Evolutionary conservation across 1,139 yeast genomes (phyloP).

Genomic region (Sugiyamaella castrensis): DNA sequence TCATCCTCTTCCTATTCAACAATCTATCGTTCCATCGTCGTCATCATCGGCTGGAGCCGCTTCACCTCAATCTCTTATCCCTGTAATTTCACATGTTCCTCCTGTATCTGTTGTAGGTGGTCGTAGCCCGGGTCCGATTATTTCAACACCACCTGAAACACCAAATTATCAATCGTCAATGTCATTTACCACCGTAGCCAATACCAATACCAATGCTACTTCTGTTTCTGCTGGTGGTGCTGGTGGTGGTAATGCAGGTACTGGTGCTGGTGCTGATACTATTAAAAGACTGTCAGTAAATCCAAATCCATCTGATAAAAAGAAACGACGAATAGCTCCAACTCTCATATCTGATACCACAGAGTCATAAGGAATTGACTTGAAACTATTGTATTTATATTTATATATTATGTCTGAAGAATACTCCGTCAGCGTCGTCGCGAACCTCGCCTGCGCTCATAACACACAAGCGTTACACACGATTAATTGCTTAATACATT

Average conservation of each 20-base stretch:
- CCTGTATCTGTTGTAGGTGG: slow-evolving; percentile 23
- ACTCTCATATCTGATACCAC: slow-evolving; percentile 35
- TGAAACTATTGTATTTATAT: too few species aligned
- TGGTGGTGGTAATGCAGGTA: too few species aligned
- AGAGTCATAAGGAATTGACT: too few species aligned
- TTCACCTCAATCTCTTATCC: slow-evolving; percentile 19
- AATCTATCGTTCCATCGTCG: not conserved
- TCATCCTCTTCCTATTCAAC: not conserved
- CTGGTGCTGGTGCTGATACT: not conserved
- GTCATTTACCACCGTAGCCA: not conserved
- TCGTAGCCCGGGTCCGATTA: slow-evolving; percentile 2
- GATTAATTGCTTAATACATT: too few species aligned
- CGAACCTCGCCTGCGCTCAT: too few species aligned
- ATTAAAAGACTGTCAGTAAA: not conserved
- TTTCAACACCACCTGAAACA: slow-evolving; percentile 3
- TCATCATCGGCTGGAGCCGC: slow-evolving; percentile 9
- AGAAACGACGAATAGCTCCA: slow-evolving; percentile 48
- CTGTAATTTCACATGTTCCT: slow-evolving; percentile 26
- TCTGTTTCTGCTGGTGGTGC: too few species aligned
- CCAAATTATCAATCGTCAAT: not conserved
- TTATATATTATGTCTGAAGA: too few species aligned
- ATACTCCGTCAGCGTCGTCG: too few species aligned
- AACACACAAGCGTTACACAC: too few species aligned
- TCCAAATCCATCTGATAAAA: slow-evolving; percentile 27
- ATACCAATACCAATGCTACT: too few species aligned